These are phyloP conservation scores for Chloroidium sp. DNA, from an alignment of 163 green algal genomes.

Conservation along the genomic window DNA sequence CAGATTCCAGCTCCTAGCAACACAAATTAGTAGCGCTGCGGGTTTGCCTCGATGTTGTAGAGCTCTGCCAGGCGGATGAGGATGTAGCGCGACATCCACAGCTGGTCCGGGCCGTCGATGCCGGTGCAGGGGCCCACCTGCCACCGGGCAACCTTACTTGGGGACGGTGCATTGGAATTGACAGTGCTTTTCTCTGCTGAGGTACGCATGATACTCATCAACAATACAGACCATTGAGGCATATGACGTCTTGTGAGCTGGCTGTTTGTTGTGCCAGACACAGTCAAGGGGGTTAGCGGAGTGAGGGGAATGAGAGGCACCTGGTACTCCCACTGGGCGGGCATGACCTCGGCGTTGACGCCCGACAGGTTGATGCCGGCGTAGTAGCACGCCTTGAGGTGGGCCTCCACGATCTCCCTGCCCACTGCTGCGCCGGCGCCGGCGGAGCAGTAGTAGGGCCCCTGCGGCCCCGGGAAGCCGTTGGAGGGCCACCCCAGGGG, in stretches of 20 bases:
- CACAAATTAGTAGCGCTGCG: too few species aligned
- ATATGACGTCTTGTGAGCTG: too few species aligned
- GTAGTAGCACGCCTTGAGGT: constrained; percentile 93
- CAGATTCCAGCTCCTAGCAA: too few species aligned
- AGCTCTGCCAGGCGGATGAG: constrained; percentile 83
- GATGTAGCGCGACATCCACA: constrained; percentile 97
- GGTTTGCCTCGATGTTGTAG: constrained; percentile 49
- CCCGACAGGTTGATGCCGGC: constrained; percentile 86
- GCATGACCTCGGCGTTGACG: constrained; percentile 74
- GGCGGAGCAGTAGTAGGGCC: constrained; percentile 87
- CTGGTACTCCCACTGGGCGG: constrained; percentile 98
- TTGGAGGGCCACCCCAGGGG: constrained; percentile 89
- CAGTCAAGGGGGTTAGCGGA: too few species aligned
- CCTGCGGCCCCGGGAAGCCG: constrained; percentile 88
- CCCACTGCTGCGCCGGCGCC: constrained; percentile 82
- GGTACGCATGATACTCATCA: too few species aligned
- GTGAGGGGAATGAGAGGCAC: constrained; percentile 20
- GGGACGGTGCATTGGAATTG: too few species aligned
- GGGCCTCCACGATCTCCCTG: constrained; percentile 89
- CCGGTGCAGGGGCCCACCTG: constrained; percentile 88
- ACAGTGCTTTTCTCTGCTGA: too few species aligned
- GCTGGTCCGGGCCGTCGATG: constrained; percentile 84
- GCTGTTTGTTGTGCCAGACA: too few species aligned
- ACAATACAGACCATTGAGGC: too few species aligned
- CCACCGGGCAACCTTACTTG: background rate